Base-by-base conservation (phyloP, 164 flowering plant species). In the Akebia trifoliata region DNA sequence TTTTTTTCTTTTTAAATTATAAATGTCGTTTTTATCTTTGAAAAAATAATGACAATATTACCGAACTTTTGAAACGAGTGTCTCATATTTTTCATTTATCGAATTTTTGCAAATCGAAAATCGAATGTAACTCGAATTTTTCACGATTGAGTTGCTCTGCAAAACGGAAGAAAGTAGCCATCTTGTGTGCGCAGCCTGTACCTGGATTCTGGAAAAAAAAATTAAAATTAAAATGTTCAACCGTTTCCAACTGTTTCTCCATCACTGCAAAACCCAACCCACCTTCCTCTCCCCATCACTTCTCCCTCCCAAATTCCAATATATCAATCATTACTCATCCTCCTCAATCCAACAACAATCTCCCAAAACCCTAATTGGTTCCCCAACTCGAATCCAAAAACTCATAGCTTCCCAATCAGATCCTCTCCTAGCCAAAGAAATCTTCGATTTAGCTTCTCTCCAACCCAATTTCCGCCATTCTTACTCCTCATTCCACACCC, bases 401-500 rank as follows among this genome's bases (percentile, higher is more conserved):
- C 85, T 91, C 42, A 84, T 87, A 20, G 74, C 94, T 17, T 65
- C 90, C 26, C 91, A 90, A 71, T 55, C 89, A 17, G 84, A 90
- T 54, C 94, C 97, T 39, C 86, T 87, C 45, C 81, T 85, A 6
- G 96, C 96, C 39, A 82, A 81, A 69, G 96, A 91, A 65, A 87
- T 91, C 70, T 91, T 91, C 72, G 90, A 87, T 52, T 72, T 78
- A 34, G 90, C 96, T 18, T 71, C 90, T 5, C 69, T 47, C 7
- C 91, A 84, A 34, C 96, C 86, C 64, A 67, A 73, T 64, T 86
- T 88, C 68, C 78, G 69, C 42, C 94, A 77, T 54, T 78, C 90
- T 20, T 77, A 81, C 67, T 71, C 95, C 35, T 69, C 85, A 18
- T 77, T 60, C 71, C 86, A 78, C 61, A 58, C 77, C 46, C 87